Evolutionary conservation across 2,329 filamentous ascomycete species (phyloP).

Genomic region (Penicillium sp.): DNA sequence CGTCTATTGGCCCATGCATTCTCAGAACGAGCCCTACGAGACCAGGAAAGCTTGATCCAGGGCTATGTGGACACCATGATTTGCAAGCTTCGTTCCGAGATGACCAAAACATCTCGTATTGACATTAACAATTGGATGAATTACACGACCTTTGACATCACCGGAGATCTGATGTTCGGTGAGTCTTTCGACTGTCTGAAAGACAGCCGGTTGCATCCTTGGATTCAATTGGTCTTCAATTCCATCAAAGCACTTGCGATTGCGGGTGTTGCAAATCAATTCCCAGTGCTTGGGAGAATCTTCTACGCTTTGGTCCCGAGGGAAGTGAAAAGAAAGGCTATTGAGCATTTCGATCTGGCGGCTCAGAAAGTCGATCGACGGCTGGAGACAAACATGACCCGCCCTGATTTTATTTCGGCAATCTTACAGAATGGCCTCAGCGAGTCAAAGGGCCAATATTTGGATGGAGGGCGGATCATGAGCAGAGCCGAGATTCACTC

Average conservation of each 20-base stretch:
- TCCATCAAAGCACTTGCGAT: slow-evolving; percentile 25
- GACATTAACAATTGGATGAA: slow-evolving; percentile 36
- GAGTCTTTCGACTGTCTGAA: slow-evolving; percentile 42
- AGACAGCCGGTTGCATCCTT: slow-evolving; percentile 38
- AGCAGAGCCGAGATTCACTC: slow-evolving; percentile 24
- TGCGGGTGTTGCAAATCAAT: slow-evolving; percentile 18
- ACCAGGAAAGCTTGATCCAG: slow-evolving; percentile 28
- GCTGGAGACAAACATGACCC: slow-evolving; percentile 12
- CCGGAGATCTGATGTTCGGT: slow-evolving; percentile 41
- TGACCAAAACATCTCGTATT: slow-evolving; percentile 2
- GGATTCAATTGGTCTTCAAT: slow-evolving; percentile 39
- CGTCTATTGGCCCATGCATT: slow-evolving; percentile 29
- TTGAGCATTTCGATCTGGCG: slow-evolving; percentile 22
- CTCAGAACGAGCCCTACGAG: slow-evolving; percentile 28
- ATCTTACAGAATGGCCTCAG: slow-evolving; percentile 23
- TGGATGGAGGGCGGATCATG: slow-evolving; percentile 18
- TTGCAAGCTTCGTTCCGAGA: slow-evolving; percentile 13
- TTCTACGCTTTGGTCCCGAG: slow-evolving; percentile 12
- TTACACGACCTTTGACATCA: slow-evolving; percentile 40
- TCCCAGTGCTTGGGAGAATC: slow-evolving; percentile 11
- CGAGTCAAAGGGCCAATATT: slow-evolving; percentile 14
- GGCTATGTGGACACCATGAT: slow-evolving; percentile 29
- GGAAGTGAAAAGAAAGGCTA: slow-evolving; percentile 9
- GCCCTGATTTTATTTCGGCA: slow-evolving; percentile 27
- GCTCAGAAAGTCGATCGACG: slow-evolving; percentile 22